These are phyloP conservation scores for Diospyros lotus DNA, from an alignment of 148 eudicot genomes.

Conservation along the genomic window DNA sequence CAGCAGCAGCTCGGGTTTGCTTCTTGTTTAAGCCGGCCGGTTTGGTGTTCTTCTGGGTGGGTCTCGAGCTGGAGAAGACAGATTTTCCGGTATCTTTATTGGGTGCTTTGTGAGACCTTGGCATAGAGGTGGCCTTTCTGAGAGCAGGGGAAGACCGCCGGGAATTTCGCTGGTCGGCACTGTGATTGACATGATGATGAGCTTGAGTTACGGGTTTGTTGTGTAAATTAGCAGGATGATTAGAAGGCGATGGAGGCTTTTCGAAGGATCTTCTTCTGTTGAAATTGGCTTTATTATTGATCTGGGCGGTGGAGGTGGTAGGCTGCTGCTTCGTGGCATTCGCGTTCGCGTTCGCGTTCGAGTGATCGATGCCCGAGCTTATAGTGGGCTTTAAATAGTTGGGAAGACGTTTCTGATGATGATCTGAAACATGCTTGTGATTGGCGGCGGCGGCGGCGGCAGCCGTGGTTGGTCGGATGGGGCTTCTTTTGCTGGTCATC, in stretches of 20 bases:
- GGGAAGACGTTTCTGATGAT: conserved; percentile 1
- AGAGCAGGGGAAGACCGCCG: not conserved
- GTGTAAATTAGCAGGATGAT: not conserved
- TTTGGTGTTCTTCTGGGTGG: not conserved
- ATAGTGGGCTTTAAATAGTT: conserved; percentile 6
- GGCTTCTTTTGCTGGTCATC: not conserved
- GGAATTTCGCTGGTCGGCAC: too few relatives aligned
- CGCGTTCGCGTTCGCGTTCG: not conserved
- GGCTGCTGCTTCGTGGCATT: not conserved
- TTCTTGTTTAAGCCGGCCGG: not conserved
- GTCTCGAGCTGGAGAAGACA: not conserved
- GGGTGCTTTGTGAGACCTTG: not conserved
- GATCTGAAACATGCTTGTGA: too few relatives aligned
- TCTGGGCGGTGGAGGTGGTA: not conserved
- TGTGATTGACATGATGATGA: not conserved
- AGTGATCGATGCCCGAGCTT: conserved; percentile 5
- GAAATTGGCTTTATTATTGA: not conserved
- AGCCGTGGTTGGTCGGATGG: not conserved
- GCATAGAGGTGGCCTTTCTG: not conserved
- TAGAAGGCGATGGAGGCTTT: conserved; percentile 7
- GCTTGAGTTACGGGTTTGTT: not conserved
- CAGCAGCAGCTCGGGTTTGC: too few relatives aligned
- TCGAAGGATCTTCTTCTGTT: conserved; percentile 11
- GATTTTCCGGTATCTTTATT: not conserved
- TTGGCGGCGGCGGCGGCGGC: too few relatives aligned